Conservation (phyloP, 805 yeast species). For the Candida maris region DNA sequence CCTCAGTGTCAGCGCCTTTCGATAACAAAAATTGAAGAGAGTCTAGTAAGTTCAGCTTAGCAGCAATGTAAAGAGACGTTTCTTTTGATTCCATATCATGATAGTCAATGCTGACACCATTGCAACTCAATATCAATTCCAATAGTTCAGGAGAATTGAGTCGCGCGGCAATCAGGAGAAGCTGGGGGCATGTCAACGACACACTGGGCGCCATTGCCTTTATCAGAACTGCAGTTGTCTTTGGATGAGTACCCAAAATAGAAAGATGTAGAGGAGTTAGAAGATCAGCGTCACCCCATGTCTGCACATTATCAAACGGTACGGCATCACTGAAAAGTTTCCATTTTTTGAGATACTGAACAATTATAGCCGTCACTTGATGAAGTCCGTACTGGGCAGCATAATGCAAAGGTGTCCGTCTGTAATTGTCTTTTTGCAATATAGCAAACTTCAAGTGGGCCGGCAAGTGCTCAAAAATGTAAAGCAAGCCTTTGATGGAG, state of each 20-base stretch:
- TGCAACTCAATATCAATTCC: slow-evolving; percentile 46
- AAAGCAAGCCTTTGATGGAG: slow-evolving; percentile 54
- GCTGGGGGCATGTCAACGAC: slow-evolving; percentile 47
- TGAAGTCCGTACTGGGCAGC: slow-evolving; percentile 83
- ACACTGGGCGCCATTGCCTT: slow-evolving; percentile 37
- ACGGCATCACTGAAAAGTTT: slow-evolving; percentile 44
- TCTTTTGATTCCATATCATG: slow-evolving; percentile 61
- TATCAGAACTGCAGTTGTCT: slow-evolving; percentile 61
- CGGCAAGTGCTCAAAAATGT: slow-evolving; percentile 55
- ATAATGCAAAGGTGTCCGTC: slow-evolving; percentile 85
- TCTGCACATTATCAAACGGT: slow-evolving; percentile 51
- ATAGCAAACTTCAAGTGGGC: slow-evolving; percentile 51
- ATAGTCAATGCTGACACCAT: slow-evolving; percentile 63
- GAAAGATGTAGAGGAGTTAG: slow-evolving; percentile 82
- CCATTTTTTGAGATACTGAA: slow-evolving; percentile 59
- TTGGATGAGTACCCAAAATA: slow-evolving; percentile 77
- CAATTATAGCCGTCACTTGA: slow-evolving; percentile 54
- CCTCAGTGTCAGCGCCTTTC: slow-evolving; percentile 67
- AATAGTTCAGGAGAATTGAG: slow-evolving; percentile 58
- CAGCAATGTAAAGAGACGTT: slow-evolving; percentile 79
- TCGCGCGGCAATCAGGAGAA: slow-evolving; percentile 66
- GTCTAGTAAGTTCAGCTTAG: slow-evolving; percentile 55
- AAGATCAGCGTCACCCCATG: slow-evolving; percentile 78
- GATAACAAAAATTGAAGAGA: slow-evolving; percentile 54
- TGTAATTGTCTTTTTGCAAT: slow-evolving; percentile 67